These are phyloP conservation scores for Euphorbia neoarborescens DNA, from an alignment of 441 rosid species.

Conservation along the genomic window DNA sequence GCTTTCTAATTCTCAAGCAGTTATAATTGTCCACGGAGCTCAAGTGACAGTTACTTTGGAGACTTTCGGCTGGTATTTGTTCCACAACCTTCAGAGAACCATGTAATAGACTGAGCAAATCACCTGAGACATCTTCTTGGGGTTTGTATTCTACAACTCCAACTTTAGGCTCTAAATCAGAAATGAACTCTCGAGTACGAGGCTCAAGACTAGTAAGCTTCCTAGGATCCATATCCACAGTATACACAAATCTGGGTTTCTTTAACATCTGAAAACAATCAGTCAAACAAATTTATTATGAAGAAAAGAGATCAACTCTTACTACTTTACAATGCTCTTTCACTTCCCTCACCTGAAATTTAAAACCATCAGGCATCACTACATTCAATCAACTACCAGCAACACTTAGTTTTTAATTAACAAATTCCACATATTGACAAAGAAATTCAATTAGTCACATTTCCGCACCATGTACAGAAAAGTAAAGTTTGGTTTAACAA, in stretches of 20 bases:
- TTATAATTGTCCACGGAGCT: conserved; percentile 24
- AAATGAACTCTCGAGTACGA: conserved; percentile 71
- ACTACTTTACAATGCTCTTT: conserved; percentile 8
- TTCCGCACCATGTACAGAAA: neutral
- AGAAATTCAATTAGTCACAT: neutral
- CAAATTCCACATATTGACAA: neutral
- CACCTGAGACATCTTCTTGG: conserved; percentile 37
- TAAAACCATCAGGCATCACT: neutral
- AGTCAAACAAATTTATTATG: conserved; percentile 14
- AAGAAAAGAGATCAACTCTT: neutral
- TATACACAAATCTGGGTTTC: conserved; percentile 86
- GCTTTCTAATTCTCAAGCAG: conserved; percentile 33
- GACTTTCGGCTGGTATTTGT: conserved; percentile 18
- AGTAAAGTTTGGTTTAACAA: too few species aligned
- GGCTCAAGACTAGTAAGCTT: conserved; percentile 74
- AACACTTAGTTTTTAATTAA: neutral
- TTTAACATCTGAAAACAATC: conserved; percentile 44
- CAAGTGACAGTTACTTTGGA: conserved; percentile 8
- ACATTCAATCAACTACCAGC: neutral
- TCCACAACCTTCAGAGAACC: conserved; percentile 30
- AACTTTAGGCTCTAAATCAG: conserved; percentile 56
- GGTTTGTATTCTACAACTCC: conserved; percentile 59
- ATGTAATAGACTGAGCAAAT: conserved; percentile 48
- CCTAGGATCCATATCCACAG: conserved; percentile 69
- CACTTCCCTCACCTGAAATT: neutral